Percentiles rank a stretch among this genome's conserved stretches.
These are phyloP conservation scores for Eimeria zaria DNA, from an alignment of 169 alveolate genomes.

Conservation along the genomic window DNA sequence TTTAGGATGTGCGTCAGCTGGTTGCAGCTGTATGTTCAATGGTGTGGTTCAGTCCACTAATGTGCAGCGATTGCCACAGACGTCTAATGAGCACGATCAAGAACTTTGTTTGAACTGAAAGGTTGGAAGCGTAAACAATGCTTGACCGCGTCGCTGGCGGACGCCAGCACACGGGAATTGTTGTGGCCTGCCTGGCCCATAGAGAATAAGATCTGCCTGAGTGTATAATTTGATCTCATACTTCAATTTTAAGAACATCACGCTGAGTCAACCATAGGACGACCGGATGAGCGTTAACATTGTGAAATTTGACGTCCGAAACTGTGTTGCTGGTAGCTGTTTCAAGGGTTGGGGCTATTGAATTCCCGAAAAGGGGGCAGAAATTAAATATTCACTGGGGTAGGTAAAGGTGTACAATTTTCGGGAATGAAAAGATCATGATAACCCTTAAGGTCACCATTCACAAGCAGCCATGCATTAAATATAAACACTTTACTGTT, in stretches of 20 bases:
- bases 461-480: neutral
- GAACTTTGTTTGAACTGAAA: too few species aligned
- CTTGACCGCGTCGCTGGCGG: neutral
- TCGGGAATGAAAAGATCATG: neutral
- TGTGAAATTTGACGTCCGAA: too few species aligned
- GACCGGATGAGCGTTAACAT: too few species aligned
- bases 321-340: neutral
- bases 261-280: too few species aligned
- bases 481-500: too few species aligned
- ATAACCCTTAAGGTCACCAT: neutral
- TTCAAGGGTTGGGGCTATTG: neutral
- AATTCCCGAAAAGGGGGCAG: neutral
- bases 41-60: neutral
- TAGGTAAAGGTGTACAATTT: neutral
- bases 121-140: neutral
- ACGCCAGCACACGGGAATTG: neutral
- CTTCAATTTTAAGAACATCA: too few species aligned
- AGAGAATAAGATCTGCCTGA: too few species aligned
- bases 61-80: neutral
- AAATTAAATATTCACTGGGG: neutral
- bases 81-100: neutral
- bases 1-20: neutral
- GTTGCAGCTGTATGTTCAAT: neutral
- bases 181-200: neutral
- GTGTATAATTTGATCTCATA: too few species aligned